Percentiles rank a stretch among this genome's conserved stretches.
Conservation (phyloP, 140 eudicot species). For the Anethum foeniculum region DNA sequence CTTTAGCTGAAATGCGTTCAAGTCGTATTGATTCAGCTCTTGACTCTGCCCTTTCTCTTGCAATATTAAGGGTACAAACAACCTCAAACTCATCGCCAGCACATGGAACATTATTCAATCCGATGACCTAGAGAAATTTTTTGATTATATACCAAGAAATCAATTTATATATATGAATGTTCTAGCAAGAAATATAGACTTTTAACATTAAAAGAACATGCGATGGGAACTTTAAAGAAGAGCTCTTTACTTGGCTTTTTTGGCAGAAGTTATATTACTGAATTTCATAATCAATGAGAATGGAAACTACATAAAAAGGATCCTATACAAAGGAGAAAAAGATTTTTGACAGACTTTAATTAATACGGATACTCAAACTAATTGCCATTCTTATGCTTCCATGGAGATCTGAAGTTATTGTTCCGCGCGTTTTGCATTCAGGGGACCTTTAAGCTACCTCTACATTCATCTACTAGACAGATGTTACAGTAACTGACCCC, state of each 20-base stretch:
- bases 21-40: slow-evolving; percentile 59
- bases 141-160: not conserved
- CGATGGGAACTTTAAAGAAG: not conserved
- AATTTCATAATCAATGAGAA: not conserved
- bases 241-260: not conserved
- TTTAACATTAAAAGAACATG: not conserved
- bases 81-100: slow-evolving; percentile 99
- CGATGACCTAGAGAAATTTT: slow-evolving; percentile 60
- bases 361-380: not conserved
- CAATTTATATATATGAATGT: not conserved
- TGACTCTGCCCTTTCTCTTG: slow-evolving; percentile 75
- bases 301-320: not conserved
- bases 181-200: not conserved
- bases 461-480: not conserved
- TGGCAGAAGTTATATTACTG: not conserved
- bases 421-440: not conserved
- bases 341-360: not conserved
- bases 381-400: not conserved
- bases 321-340: not conserved
- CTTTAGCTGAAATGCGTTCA: slow-evolving; percentile 71
- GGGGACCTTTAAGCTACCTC: not conserved
- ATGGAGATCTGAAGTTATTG: not conserved
- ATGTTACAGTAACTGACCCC: not conserved
- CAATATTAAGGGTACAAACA: slow-evolving; percentile 67
- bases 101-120: slow-evolving; percentile 77